A percentile compares a stretch with the other conserved stretches of the same genome.
Conservation (phyloP, 441 rosid species). For the Bruguiera hainesii region DNA sequence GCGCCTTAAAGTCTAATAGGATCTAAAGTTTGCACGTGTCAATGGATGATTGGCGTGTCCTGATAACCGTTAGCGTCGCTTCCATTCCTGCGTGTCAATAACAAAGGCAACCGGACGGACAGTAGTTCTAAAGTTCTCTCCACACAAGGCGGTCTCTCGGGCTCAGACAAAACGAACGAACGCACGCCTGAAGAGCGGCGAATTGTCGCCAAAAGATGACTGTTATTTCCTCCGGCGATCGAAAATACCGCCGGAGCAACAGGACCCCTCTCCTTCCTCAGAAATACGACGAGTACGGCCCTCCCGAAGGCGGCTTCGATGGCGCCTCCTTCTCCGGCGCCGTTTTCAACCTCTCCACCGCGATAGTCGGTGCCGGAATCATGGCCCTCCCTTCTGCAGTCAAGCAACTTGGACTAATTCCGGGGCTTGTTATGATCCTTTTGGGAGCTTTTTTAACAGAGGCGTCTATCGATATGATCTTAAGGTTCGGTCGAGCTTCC, state of each 20-base stretch:
- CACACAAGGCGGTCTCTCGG: not conserved
- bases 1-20: not conserved
- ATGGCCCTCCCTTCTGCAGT: slow-evolving; percentile 62
- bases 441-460: slow-evolving; percentile 45
- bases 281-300: slow-evolving; percentile 22
- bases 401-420: slow-evolving; percentile 54
- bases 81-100: slow-evolving; percentile 24
- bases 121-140: not conserved
- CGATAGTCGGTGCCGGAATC: slow-evolving; percentile 63
- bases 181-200: too few species aligned
- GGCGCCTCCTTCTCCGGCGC: slow-evolving; percentile 58
- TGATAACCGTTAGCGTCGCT: slow-evolving; percentile 1
- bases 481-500: slow-evolving; percentile 50
- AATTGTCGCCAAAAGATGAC: slow-evolving; percentile 22
- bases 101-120: not conserved
- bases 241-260: slow-evolving; percentile 43
- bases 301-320: slow-evolving; percentile 28
- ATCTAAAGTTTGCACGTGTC: not conserved
- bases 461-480: slow-evolving; percentile 44
- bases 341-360: slow-evolving; percentile 62
- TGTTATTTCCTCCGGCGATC: slow-evolving; percentile 29
- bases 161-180: too few species aligned
- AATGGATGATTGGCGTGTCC: not conserved
- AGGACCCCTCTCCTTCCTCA: slow-evolving; percentile 40
- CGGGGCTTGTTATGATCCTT: slow-evolving; percentile 43